Conservation (phyloP, 208 protist genomes). For the Leishmania tarentolae region DNA sequence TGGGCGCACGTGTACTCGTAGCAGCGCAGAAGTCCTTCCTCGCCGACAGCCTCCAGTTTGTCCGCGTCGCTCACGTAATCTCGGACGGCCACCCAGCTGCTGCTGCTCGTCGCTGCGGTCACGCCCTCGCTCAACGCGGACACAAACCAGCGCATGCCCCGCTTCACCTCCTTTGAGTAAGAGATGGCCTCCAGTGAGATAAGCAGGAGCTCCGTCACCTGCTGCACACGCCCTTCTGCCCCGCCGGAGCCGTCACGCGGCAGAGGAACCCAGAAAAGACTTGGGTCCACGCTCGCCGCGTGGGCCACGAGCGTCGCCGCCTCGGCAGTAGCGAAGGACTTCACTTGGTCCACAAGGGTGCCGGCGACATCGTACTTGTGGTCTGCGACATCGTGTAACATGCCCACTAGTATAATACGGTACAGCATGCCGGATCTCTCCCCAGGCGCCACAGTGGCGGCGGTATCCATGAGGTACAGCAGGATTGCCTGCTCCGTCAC, state of each 20-base stretch:
- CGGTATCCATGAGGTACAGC: slow-evolving; percentile 54
- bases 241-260: neutral
- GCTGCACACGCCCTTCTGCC: neutral
- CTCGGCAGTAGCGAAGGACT: slow-evolving; percentile 35
- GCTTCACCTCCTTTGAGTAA: slow-evolving; percentile 77
- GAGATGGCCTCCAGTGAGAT: slow-evolving; percentile 69
- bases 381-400: slow-evolving; percentile 89
- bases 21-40: slow-evolving; percentile 70
- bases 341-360: slow-evolving; percentile 33
- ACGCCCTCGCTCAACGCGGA: slow-evolving; percentile 28
- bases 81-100: slow-evolving; percentile 61
- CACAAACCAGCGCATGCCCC: slow-evolving; percentile 76
- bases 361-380: slow-evolving; percentile 83
- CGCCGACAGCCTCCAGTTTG: slow-evolving; percentile 85
- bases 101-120: neutral
- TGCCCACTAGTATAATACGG: slow-evolving; percentile 74
- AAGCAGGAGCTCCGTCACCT: slow-evolving; percentile 13
- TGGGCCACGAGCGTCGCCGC: slow-evolving; percentile 14
- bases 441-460: neutral
- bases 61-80: slow-evolving; percentile 85
- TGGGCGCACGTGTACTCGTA: slow-evolving; percentile 60
- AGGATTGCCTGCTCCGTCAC: slow-evolving; percentile 74
- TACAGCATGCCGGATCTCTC: slow-evolving; percentile 33
- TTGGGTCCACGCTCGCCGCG: neutral
- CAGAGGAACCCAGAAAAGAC: slow-evolving; percentile 4